Evolutionary conservation across 345 rosid species (phyloP).

Genomic region (Arabidopsis arenosa): DNA sequence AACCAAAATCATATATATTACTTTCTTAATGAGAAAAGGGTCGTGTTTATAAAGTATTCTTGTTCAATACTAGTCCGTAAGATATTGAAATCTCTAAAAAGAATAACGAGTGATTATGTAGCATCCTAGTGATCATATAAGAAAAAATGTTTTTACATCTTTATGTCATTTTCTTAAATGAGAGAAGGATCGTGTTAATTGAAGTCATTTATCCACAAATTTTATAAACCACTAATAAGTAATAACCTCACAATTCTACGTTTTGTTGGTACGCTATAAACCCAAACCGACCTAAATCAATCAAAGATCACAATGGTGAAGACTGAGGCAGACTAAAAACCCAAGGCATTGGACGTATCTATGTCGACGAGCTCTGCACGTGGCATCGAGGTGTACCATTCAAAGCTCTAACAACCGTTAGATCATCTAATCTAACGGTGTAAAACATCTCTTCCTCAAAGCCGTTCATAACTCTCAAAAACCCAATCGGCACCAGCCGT

Average conservation of each 20-base stretch:
- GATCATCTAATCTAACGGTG: slow-evolving; percentile 36
- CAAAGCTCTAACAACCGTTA: not conserved
- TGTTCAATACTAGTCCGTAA: too few species aligned
- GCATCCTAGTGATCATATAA: not conserved
- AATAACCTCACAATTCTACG: not conserved
- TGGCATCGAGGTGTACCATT: slow-evolving; percentile 24
- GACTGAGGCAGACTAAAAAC: not conserved
- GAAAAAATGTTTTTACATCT: not conserved
- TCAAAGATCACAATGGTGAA: not conserved
- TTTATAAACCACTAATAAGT: not conserved
- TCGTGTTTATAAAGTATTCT: too few species aligned
- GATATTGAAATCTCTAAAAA: too few species aligned
- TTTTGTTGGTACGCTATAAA: slow-evolving; percentile 2
- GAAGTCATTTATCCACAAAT: not conserved
- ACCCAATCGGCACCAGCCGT: slow-evolving; percentile 7
- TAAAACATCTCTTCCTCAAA: not conserved
- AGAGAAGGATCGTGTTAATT: not conserved
- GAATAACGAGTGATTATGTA: too few species aligned
- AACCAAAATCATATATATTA: too few species aligned
- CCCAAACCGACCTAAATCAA: slow-evolving; percentile 14
- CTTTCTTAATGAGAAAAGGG: too few species aligned
- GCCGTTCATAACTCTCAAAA: slow-evolving; percentile 14
- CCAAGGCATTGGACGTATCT: slow-evolving; percentile 28
- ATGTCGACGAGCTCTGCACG: slow-evolving; percentile 34
- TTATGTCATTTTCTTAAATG: not conserved